Conservation (phyloP, 768 basidiomycete genomes). For the Russula griseocarnosa region DNA sequence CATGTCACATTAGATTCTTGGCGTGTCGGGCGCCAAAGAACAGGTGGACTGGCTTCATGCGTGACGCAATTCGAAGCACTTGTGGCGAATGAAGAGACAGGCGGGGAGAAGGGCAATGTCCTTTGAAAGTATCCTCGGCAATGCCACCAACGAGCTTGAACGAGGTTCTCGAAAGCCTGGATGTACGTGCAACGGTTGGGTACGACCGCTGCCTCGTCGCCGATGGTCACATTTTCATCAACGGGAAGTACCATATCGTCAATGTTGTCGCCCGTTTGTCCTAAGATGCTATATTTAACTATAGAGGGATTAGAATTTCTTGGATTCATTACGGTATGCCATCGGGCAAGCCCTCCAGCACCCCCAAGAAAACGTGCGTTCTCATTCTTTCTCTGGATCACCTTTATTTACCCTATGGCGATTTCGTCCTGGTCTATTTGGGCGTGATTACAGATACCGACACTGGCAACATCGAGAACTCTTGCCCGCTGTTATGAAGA, state of each 20-base stretch:
- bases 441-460: constrained; percentile 54
- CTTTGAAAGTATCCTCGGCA: constrained; percentile 12
- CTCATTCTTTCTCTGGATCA: not conserved
- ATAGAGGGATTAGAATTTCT: constrained; percentile 50
- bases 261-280: constrained; percentile 1
- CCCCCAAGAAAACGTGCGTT: constrained; percentile 64
- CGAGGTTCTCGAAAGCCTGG: constrained; percentile 31
- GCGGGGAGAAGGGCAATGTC: constrained; percentile 1
- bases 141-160: constrained; percentile 11
- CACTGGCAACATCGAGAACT: constrained; percentile 52
- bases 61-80: constrained; percentile 17
- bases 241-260: constrained; percentile 38
- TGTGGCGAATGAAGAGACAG: not conserved
- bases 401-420: constrained; percentile 6
- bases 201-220: constrained; percentile 28
- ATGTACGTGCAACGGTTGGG: constrained; percentile 37
- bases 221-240: constrained; percentile 43
- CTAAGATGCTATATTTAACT: not conserved
- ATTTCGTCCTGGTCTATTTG: constrained; percentile 59
- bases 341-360: constrained; percentile 56
- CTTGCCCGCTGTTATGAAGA: constrained; percentile 62
- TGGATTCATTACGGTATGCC: constrained; percentile 59
- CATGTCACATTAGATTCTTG: constrained; percentile 2
- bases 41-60: constrained; percentile 16
- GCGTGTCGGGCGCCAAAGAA: not conserved